phyloP scores from a whole-genome alignment of 176 grass and related monocot genomes.

The Secale cereale region DNA sequence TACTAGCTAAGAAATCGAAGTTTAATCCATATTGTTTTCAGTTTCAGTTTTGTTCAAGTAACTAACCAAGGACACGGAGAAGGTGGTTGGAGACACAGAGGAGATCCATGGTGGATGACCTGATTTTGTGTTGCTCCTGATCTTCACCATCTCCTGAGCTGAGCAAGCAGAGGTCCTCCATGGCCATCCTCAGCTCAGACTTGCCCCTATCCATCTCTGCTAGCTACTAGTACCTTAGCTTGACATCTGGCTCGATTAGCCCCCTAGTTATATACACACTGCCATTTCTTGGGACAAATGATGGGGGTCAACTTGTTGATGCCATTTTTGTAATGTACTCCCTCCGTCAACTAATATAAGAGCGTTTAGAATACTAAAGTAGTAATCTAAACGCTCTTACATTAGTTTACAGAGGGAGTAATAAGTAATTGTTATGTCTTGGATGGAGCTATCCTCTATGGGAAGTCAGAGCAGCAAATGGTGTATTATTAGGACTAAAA shows the following conservation, averaged over 20 bases:
- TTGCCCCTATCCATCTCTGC: conserved; percentile 46
- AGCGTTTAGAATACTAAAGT: too few relatives aligned
- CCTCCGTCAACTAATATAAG: too few relatives aligned
- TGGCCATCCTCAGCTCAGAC: conserved; percentile 61
- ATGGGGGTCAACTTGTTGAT: neutral
- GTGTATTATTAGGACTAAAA: too few relatives aligned
- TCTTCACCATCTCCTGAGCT: conserved; percentile 26
- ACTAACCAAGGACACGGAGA: conserved; percentile 76
- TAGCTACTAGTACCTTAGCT: conserved; percentile 5
- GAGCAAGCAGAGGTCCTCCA: conserved; percentile 58
- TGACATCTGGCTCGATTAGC: too few relatives aligned
- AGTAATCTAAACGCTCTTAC: too few relatives aligned
- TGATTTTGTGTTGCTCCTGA: conserved; percentile 3
- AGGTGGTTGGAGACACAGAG: conserved; percentile 62
- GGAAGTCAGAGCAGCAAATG: too few relatives aligned
- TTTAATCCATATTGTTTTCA: too few relatives aligned
- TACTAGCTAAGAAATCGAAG: too few relatives aligned
- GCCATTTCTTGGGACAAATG: too few relatives aligned
- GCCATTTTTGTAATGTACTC: too few relatives aligned
- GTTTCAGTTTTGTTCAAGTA: neutral
- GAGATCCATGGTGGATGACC: conserved; percentile 54
- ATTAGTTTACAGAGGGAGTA: too few relatives aligned
- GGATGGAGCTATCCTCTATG: conserved; percentile 22
- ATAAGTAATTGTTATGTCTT: too few relatives aligned
- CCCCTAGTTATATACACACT: conserved; percentile 19